Conservation (phyloP, 2,329 filamentous ascomycete species). For the Orbilia quercus region DNA sequence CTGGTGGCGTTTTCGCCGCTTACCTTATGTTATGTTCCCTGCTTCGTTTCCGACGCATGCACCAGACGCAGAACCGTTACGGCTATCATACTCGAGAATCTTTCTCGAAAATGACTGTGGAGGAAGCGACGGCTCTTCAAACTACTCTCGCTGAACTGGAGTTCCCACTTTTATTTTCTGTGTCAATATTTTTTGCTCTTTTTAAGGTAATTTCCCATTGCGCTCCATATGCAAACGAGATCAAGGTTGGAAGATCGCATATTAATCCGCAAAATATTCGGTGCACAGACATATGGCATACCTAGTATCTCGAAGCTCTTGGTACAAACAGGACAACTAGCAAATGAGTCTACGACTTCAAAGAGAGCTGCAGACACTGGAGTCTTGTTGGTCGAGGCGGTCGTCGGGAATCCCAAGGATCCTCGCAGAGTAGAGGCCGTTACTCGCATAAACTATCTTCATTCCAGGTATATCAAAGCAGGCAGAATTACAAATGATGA, state of each 20-base stretch:
- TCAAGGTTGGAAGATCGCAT: background rate
- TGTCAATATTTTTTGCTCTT: conserved; percentile 19
- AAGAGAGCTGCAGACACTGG: conserved; percentile 69
- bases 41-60: conserved; percentile 16
- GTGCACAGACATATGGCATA: conserved; percentile 68
- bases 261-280: background rate
- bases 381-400: conserved; percentile 66
- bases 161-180: conserved; percentile 19
- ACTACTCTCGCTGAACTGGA: conserved; percentile 14
- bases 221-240: background rate
- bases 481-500: conserved; percentile 34
- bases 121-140: conserved; percentile 15
- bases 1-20: conserved; percentile 9
- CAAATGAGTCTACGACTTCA: conserved; percentile 64
- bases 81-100: conserved; percentile 24
- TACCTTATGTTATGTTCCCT: conserved; percentile 9
- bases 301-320: conserved; percentile 68
- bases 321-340: conserved; percentile 67
- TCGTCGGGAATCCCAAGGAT: conserved; percentile 64
- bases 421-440: conserved; percentile 51
- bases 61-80: conserved; percentile 16
- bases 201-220: too few relatives aligned
- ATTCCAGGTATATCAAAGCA: conserved; percentile 31
- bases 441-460: conserved; percentile 37
- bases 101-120: conserved; percentile 20